Base-by-base conservation (phyloP, 805 yeast genomes). In the Babjeviella inositovora region DNA sequence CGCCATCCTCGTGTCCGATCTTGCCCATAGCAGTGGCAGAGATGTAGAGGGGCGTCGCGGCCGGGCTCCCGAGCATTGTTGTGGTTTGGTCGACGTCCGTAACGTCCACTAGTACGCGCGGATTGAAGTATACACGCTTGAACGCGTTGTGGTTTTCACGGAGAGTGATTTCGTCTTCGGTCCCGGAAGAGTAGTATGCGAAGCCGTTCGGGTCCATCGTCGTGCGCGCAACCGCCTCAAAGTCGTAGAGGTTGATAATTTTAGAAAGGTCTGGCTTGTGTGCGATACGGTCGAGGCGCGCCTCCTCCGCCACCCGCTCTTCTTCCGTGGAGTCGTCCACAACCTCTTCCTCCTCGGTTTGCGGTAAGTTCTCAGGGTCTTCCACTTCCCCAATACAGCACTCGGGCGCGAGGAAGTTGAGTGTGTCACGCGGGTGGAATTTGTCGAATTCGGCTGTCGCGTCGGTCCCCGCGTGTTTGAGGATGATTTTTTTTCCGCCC, bases 41-140 rank as follows among this genome's bases (percentile, higher is more conserved):
- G 19, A 59, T 50, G 31, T 62, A 65, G 25, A 65, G 44, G 3
- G 71, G 71, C 10, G 53, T 48, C 14, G 38, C 37, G 0, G 59
- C 50, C 24, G 58, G 52, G 11, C 66, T 41, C n/a, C 95, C 95
- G 18, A 87, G 53, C 67, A 87, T 66, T 5, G 67, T 59, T 7
- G 93, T 74, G 7, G 73, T 45, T 15, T 69, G 45, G 40, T 81
- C 92, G n/a, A 51, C 38, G 4, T 42, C 28, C 1, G 39, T 26
- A 4, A 50, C 55, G 24, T 47, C 46, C 3, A 43, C 41, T 25
- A 57, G 34, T 10, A 55, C 49, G 22, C 54, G 53, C 10, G 71
- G 70, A 17, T 55, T 54, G 34, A 65, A 56, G 26, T 49, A 53
- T 11, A 62, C 48, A 25, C 55, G 39, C 18, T 42, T 34, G 33